These are phyloP conservation scores for Blastocystis sp. DNA, from an alignment of 352 stramenopile genomes.

Conservation along the genomic window DNA sequence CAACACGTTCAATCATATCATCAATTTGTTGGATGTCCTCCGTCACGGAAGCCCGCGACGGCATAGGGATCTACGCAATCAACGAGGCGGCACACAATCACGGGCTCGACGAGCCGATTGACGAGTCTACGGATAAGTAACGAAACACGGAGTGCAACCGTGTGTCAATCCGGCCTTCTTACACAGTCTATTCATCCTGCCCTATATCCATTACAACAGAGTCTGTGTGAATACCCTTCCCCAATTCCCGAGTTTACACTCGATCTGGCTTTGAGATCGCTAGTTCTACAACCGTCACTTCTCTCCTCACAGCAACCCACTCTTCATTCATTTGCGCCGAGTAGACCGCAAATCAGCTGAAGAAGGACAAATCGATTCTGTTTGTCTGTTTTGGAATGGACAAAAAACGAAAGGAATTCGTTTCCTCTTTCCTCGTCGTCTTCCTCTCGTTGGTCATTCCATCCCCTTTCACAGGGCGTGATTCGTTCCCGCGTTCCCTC, in stretches of 20 bases:
- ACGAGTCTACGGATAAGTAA: slow-evolving; percentile 31
- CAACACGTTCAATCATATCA: slow-evolving; percentile 14
- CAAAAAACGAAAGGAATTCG: too few species aligned
- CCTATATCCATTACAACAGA: background rate
- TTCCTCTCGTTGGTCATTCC: too few species aligned
- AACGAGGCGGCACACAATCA: background rate
- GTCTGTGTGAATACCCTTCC: background rate
- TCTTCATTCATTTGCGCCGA: slow-evolving; percentile 28
- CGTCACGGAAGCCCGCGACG: background rate
- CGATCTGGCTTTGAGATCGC: slow-evolving; percentile 1
- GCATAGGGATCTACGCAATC: slow-evolving; percentile 34
- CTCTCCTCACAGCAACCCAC: background rate
- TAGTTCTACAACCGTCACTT: slow-evolving; percentile 23
- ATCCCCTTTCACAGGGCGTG: too few species aligned
- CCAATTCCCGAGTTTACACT: slow-evolving; percentile 6
- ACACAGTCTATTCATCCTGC: slow-evolving; percentile 18
- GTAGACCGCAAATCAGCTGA: too few species aligned
- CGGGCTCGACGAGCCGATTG: slow-evolving; percentile 29
- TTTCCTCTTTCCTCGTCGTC: too few species aligned
- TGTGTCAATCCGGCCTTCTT: slow-evolving; percentile 51
- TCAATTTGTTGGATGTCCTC: slow-evolving; percentile 13
- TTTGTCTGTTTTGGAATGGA: too few species aligned
- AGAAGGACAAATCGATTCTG: too few species aligned
- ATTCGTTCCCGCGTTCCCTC: too few species aligned
- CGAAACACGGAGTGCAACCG: slow-evolving; percentile 2